A percentile compares a stretch with the other conserved stretches of the same genome.
Conservation (phyloP, 2,329 filamentous ascomycete genomes). For the Talaromyces atroroseus region DNA sequence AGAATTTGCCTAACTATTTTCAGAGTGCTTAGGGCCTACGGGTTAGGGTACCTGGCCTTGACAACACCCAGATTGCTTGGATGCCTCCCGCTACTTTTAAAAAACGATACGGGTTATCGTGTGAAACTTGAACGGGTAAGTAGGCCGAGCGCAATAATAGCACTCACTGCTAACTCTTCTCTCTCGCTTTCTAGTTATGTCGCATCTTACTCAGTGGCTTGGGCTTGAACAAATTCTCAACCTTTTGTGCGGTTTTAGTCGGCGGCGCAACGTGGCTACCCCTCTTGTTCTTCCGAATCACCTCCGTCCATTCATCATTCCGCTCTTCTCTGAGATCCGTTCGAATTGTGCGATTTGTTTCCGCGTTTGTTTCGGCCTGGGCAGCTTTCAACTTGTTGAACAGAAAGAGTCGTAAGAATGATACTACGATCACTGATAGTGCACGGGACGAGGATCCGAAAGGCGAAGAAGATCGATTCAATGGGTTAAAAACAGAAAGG, state of each 20-base stretch:
- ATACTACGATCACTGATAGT: conserved; percentile 13
- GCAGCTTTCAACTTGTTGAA: conserved; percentile 47
- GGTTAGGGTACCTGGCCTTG: conserved; percentile 44
- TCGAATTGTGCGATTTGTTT: conserved; percentile 36
- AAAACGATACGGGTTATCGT: conserved; percentile 25
- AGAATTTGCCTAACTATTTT: neutral
- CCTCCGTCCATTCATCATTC: conserved; percentile 16
- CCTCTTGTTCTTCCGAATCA: conserved; percentile 21
- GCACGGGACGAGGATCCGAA: conserved; percentile 8
- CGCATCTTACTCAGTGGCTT: conserved; percentile 36
- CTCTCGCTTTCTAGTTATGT: conserved; percentile 27
- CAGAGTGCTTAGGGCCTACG: conserved; percentile 44
- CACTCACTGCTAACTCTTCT: neutral
- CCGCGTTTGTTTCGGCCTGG: conserved; percentile 46
- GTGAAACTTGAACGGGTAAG: conserved; percentile 36
- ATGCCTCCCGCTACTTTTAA: conserved; percentile 31
- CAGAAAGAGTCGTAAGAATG: conserved; percentile 24
- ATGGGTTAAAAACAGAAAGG: conserved; percentile 13
- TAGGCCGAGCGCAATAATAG: neutral
- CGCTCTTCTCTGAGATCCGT: conserved; percentile 17
- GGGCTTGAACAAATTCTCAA: conserved; percentile 45
- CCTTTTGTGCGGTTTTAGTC: conserved; percentile 48
- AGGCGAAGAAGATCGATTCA: conserved; percentile 1
- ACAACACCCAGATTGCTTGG: conserved; percentile 43
- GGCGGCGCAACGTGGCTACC: conserved; percentile 48